Base-by-base conservation (phyloP, 176 grass and related monocot genomes). In the Areca catechu region DNA sequence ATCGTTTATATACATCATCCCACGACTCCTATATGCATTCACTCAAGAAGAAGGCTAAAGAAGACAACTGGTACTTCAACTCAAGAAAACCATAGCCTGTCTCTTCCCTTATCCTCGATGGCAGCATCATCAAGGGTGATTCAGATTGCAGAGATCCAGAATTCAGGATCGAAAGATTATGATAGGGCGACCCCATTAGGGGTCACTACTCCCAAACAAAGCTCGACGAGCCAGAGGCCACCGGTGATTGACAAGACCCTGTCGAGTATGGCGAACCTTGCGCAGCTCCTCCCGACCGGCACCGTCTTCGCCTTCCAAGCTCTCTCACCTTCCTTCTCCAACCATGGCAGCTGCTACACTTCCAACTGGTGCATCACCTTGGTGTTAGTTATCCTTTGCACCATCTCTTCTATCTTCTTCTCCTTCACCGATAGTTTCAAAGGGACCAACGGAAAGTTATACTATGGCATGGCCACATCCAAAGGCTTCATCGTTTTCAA, bases 351-450 rank as follows among this genome's bases (percentile, higher is more conserved):
- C 4, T 88, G 77, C 80, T 74, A 62, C 47, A 5, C 19, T 4
- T 61, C 60, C 19, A 88, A 85, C 80, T 66, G 25, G 58, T 84
- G 50, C 67, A 70, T 88, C 4, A 51, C 58, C 3, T 7, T 14
- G 43, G 4, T 30, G 16, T 70, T 94, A 17, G 1, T 94, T 57
- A 18, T 15, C 80, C 20, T 58, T 21, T 75, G 74, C 66, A 27
- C 51, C 19, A 5, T 20, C 19, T 80, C 80, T 0, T 94, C 80
- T 55, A 25, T 71, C 55, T 76, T 92, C 20, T 81, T 82, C 49
- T 68, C 73, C 20, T 71, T 92, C 79, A 92, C 83, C 0, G 88
- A 92, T 72, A 92, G 83, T 73, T 15, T 86, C 60, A n/a, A 77
- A 34, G 76, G 69, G 60, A 34, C 59, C 25, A 71, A 92, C 59